Evolutionary conservation across 371 early-diverging fungal genomes (phyloP), one percentile per base, ranked within the genome.

Genomic region (Mucor irregularis): DNA sequence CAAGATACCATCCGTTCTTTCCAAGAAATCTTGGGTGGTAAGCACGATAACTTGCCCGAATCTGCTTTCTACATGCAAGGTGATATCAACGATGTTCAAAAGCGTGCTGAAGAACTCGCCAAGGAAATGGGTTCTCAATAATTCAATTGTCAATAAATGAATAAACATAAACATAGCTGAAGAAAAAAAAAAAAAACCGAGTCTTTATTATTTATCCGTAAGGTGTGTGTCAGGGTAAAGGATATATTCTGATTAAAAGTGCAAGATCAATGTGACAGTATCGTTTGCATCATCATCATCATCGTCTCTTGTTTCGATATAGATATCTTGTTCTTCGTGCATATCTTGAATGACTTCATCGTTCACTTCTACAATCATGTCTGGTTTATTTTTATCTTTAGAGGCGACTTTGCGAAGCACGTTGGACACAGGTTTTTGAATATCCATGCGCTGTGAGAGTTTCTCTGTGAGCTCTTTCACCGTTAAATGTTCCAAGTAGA

Each of bases 21-120:
- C 90, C 88, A 87, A 82, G 96, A 95, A 76, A 95, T 96, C 71
- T 82, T 97, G 43, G 94, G 91, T 49, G 98, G 96, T 58, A 97
- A 96, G 88, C 93, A 94, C 86, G 96, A 96, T 78, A 62, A 69
- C 64, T 84, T 95, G 59, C 65, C 97, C 63, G 98, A 97, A 78
- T 87, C 93, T 52, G 96, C 98, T 62, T 98, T 98, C 90, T 98
- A 90, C 87, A 96, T 97, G 94, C 90, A 90, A 61, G 98, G 98
- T 80, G 96, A 94, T 74, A 90, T 97, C 68, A 92, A 90, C 62
- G 98, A 97, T 81, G 98, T 90, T 64, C 82, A 82, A 66, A 85
- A 86, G 83, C 96, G 95, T 87, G 94, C 96, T 60, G 93, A 89
- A 61, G 90, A 93, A 71, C 87, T 95, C 57, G 91, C 93, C 71